Evolutionary conservation across 2,329 filamentous ascomycete genomes (phyloP), one percentile per base, ranked within the genome.

Genomic region (Exophiala bonariae): DNA sequence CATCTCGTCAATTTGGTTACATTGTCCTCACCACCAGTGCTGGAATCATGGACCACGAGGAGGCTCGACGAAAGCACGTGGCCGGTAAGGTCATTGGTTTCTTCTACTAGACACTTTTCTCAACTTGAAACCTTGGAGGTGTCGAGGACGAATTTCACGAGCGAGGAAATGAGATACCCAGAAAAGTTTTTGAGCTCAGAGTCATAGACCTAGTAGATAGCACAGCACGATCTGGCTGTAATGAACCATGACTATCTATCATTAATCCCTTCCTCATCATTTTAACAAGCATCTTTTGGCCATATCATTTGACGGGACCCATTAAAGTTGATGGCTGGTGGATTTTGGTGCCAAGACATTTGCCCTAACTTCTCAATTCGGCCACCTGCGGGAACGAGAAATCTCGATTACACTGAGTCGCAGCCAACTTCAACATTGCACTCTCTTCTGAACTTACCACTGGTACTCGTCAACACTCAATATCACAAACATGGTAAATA

Each of bases 21-120:
- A 89, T 99, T 70, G 90, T 99, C 77, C 87, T 99, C 68, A 99
- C 93, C 75, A 99, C 93, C 77, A 96, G 91, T 54, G 90, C 93
- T 59, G 93, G 93, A 75, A 99, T 99, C 77, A 97, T 99, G 92
- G 93, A 99, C 81, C 93, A 99, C 81, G 93, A 99, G 83, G 93
- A 99, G 85, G 93, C 93, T 64, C 83, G 93, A 72, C 83, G 93
- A 76, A 97, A 97, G 86, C 93, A 99, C 81, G 93, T 97, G 71
- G 85, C 92, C 64, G 93, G 93, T 78, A 99, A 99, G 86, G 89
- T 99, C 77, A 89, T 97, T 66, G 93, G 93, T 67, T 99, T 97
- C 86, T 96, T 96, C 83, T 97, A 96, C 83, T 96, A 93, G 73
- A 72, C 43, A 42, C 14, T 37, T 14, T 30, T 16, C n/a, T 96